These are phyloP conservation scores for Arxiozyma slooffiae DNA, from an alignment of 1,139 yeast species.

Conservation along the genomic window DNA sequence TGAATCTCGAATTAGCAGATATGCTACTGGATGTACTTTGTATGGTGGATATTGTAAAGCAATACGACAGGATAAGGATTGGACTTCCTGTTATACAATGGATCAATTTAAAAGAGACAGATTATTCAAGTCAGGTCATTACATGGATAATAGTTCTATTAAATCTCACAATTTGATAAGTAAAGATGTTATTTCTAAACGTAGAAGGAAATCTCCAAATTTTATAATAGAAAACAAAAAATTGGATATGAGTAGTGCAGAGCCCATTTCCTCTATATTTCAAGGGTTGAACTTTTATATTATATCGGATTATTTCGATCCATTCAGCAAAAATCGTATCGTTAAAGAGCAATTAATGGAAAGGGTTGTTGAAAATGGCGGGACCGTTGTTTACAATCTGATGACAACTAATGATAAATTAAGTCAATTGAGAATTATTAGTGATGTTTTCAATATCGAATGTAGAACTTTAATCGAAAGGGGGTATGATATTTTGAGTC, in stretches of 20 bases:
- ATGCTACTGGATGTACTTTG: constrained; percentile 59
- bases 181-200: background rate
- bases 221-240: background rate
- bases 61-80: constrained; percentile 59
- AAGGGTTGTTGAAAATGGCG: constrained; percentile 44
- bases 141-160: constrained; percentile 11
- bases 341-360: constrained; percentile 33
- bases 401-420: constrained; percentile 9
- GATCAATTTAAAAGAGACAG: constrained; percentile 42
- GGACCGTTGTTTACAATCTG: constrained; percentile 31
- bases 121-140: constrained; percentile 8
- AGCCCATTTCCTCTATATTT: constrained; percentile 26
- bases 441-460: constrained; percentile 42
- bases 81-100: constrained; percentile 48
- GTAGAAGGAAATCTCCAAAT: constrained; percentile 5
- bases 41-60: constrained; percentile 66
- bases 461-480: constrained; percentile 37
- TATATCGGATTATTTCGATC: constrained; percentile 36
- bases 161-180: constrained; percentile 8
- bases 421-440: constrained; percentile 30
- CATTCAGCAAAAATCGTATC: constrained; percentile 28
- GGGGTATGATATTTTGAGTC: constrained; percentile 53
- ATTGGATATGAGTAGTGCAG: background rate
- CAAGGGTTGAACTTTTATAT: constrained; percentile 33
- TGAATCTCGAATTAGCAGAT: constrained; percentile 36